Evolutionary conservation across 83 land plant species (phyloP).

Genomic region (Picea abies): DNA sequence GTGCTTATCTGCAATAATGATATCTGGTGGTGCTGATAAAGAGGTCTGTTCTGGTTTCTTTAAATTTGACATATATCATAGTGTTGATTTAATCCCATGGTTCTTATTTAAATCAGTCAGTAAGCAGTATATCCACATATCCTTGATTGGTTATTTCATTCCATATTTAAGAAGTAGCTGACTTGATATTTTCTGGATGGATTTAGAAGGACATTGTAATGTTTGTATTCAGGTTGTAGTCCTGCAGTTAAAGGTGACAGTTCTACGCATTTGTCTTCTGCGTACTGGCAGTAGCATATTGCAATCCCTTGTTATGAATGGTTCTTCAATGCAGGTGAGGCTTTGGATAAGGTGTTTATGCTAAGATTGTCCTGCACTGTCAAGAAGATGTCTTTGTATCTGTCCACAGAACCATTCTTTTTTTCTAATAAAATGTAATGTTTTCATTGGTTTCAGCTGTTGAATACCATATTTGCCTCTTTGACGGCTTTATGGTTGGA

Average conservation of each 20-base stretch:
- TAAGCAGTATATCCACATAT: not conserved
- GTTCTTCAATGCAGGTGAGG: slow-evolving; percentile 46
- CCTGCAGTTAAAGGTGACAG: slow-evolving; percentile 20
- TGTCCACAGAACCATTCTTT: not conserved
- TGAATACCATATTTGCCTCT: slow-evolving; percentile 41
- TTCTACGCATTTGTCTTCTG: slow-evolving; percentile 32
- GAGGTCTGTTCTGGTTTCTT: slow-evolving; percentile 2
- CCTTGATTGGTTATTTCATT: not conserved
- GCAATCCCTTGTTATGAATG: slow-evolving; percentile 33
- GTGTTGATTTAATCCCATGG: not conserved
- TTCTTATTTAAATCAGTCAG: not conserved
- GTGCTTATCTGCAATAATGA: slow-evolving; percentile 3
- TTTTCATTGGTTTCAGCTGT: slow-evolving; percentile 24
- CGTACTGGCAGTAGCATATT: slow-evolving; percentile 26
- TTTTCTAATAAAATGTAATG: not conserved
- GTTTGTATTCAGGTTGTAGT: slow-evolving; percentile 27
- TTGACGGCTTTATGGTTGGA: slow-evolving; percentile 51
- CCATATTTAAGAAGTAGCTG: not conserved
- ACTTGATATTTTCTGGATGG: not conserved
- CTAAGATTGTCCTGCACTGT: not conserved
- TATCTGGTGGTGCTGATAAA: not conserved
- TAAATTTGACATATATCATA: not conserved
- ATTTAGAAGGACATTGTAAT: not conserved
- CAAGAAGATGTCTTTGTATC: not conserved
- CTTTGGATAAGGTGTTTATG: not conserved